These are phyloP conservation scores for Aspergillus hiratsukae DNA, from an alignment of 2,329 filamentous ascomycete genomes.

Conservation along the genomic window DNA sequence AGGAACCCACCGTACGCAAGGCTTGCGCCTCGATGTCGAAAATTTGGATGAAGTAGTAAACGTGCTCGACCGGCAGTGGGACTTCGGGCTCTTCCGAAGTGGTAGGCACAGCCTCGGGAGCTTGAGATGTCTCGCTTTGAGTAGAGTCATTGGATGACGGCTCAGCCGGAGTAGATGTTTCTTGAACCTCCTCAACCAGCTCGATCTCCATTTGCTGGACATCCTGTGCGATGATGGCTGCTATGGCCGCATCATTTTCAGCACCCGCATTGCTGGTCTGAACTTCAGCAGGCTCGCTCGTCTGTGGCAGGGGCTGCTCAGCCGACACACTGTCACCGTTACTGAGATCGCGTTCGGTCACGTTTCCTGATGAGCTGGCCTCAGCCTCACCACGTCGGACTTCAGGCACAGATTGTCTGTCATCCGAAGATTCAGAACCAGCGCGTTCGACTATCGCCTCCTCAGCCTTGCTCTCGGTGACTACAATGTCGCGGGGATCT, in stretches of 20 bases:
- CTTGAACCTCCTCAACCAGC: constrained; percentile 5
- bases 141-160: constrained; percentile 5
- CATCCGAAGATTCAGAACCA: constrained; percentile 21
- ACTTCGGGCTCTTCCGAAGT: constrained; percentile 15
- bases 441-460: constrained; percentile 26
- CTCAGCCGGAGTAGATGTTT: constrained; percentile 4
- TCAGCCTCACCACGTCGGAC: constrained; percentile 16
- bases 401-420: constrained; percentile 12
- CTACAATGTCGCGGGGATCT: constrained; percentile 24
- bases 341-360: constrained; percentile 1
- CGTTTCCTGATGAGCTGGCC: constrained; percentile 26
- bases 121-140: constrained; percentile 3
- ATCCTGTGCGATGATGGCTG: constrained; percentile 28
- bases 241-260: constrained; percentile 25
- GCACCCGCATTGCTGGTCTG: background rate
- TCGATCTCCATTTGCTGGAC: constrained; percentile 19
- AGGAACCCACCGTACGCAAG: constrained; percentile 37
- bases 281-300: background rate
- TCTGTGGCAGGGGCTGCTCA: background rate
- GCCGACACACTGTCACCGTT: background rate
- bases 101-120: constrained; percentile 10
- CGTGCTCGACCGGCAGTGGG: constrained; percentile 29
- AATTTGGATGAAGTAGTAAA: constrained; percentile 49
- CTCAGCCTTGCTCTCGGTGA: constrained; percentile 27
- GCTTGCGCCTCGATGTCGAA: constrained; percentile 49